Conservation (phyloP, 169 alveolate species). For the Cryptosporidium sp. region DNA sequence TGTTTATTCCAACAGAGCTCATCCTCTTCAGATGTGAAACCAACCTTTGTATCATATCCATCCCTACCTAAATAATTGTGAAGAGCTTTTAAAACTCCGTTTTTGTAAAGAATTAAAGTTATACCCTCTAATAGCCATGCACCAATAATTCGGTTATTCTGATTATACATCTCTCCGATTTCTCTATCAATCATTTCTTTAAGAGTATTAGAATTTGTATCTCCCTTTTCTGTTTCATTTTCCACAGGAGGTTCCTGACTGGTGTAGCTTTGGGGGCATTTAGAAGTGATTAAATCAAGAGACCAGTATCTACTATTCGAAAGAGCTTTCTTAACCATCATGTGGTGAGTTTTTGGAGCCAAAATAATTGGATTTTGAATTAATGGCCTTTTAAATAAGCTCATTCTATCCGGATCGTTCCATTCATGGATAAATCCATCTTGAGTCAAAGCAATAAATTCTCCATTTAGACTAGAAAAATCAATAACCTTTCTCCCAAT, state of each 20-base stretch:
- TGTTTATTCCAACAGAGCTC: constrained; percentile 14
- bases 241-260: not conserved
- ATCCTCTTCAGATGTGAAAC: constrained; percentile 32
- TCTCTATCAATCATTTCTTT: constrained; percentile 21
- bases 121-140: constrained; percentile 68
- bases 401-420: constrained; percentile 44
- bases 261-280: not conserved
- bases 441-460: constrained; percentile 48
- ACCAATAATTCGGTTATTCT: constrained; percentile 23
- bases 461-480: constrained; percentile 65
- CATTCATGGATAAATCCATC: constrained; percentile 68
- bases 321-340: not conserved
- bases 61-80: constrained; percentile 66
- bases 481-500: constrained; percentile 45
- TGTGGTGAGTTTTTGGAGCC: constrained; percentile 30
- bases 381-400: constrained; percentile 34
- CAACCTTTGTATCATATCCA: constrained; percentile 66
- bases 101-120: constrained; percentile 36
- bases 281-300: not conserved
- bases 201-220: not conserved
- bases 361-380: constrained; percentile 39
- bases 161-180: constrained; percentile 41
- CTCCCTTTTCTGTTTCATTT: not conserved
- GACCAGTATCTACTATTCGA: not conserved
- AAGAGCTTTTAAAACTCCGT: constrained; percentile 40